A percentile compares a stretch with the other conserved stretches of the same genome.
Evolutionary conservation across 2,329 filamentous ascomycete genomes (phyloP).

Genomic region (Trichoderma sp.): DNA sequence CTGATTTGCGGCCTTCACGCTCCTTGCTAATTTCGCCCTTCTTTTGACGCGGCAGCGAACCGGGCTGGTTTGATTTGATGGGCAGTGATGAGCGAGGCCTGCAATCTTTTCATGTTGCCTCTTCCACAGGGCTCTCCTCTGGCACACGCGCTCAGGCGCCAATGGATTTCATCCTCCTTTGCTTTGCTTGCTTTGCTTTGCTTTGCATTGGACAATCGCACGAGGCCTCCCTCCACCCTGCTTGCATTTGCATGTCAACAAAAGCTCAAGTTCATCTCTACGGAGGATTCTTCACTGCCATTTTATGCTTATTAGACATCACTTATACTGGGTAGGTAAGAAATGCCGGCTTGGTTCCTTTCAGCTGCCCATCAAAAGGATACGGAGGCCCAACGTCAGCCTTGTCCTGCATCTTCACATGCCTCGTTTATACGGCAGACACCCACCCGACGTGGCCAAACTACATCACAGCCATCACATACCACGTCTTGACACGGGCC

Average conservation of each 20-base stretch:
- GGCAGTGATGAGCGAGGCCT: neutral
- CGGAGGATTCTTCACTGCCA: no score
- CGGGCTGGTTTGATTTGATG: neutral
- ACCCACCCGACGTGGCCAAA: neutral
- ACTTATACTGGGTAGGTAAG: no score
- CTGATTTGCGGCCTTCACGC: neutral
- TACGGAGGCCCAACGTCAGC: no score
- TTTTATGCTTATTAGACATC: no score
- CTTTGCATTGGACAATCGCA: neutral
- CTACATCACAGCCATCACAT: neutral
- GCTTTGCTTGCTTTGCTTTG: neutral
- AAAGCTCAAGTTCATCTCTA: neutral
- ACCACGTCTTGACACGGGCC: neutral
- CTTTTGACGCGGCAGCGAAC: neutral
- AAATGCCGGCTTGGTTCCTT: no score
- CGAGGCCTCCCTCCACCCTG: neutral
- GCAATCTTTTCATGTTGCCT: no score
- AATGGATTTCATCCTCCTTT: neutral
- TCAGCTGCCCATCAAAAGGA: no score
- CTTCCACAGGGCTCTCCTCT: no score
- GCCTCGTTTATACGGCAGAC: neutral
- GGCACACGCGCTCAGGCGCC: neutral
- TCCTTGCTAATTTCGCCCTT: slow-evolving; percentile 10
- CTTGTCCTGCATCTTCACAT: no score
- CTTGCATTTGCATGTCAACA: neutral